Percentiles rank a stretch among this genome's conserved stretches.
Evolutionary conservation across 306 rosid genomes (phyloP).

Genomic region (Malus fusca): DNA sequence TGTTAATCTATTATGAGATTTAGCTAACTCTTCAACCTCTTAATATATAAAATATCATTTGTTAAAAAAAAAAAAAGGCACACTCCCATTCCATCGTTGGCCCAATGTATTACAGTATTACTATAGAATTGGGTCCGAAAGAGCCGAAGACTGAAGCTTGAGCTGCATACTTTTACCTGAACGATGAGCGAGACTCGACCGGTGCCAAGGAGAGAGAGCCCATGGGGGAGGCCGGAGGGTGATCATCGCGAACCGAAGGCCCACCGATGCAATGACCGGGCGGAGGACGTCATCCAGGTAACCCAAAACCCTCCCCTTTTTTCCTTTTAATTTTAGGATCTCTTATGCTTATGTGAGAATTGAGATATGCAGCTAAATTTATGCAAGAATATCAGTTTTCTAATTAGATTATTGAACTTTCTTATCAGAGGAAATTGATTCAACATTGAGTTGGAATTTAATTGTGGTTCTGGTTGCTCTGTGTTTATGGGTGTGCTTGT

Average conservation of each 20-base stretch:
- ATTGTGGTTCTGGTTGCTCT: background rate
- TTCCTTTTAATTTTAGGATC: background rate
- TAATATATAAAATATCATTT: no score
- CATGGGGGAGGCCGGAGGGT: conserved; percentile 82
- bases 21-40: rapidly evolving
- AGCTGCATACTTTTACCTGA: background rate
- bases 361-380: background rate
- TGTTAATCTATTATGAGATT: rapidly evolving
- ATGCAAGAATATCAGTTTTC: background rate
- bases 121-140: background rate
- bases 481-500: background rate
- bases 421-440: background rate
- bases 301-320: background rate
- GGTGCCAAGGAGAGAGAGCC: conserved; percentile 86
- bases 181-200: conserved; percentile 66
- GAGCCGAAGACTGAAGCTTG: background rate
- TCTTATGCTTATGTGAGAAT: background rate
- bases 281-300: conserved; percentile 87
- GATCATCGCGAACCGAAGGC: conserved; percentile 77
- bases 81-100: no score
- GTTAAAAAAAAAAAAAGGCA: no score
- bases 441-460: background rate
- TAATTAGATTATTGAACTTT: background rate
- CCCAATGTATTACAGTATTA: no score
- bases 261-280: conserved; percentile 92